Base-by-base conservation (phyloP, 2,329 filamentous ascomycete genomes). In the Dactylellina sp. region DNA sequence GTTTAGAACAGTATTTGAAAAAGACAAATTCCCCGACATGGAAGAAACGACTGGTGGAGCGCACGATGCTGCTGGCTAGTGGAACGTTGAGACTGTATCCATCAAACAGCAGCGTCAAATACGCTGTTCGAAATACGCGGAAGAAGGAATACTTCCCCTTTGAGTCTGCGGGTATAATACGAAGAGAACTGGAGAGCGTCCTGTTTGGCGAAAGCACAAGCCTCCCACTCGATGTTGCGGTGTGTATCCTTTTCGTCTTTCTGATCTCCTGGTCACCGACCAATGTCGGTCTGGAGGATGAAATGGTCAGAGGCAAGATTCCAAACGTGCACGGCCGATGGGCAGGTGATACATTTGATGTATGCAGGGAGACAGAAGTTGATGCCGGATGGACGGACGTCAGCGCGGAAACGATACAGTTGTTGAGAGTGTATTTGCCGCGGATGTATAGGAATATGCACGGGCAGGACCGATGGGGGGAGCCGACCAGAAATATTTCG, bases 331-430 rank as follows among this genome's bases (percentile, higher is more conserved):
- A 56, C 6, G 64, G 64, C 0, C 7, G 44, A 1, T 70, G 64
- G 64, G 64, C 64, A 9, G 64, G 64, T 1, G 64, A 70, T 24
- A 47, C 32, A 1, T 70, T 70, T 35, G 64, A 70, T 24, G 64
- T 70, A 2, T 61, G 25, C 9, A 47, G 47, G 11, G 4, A 16
- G 0, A 20, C 39, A 11, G 28, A 70, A 9, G 5, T 70, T 2
- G 18, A 47, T 3, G 14, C 9, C 2, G 49, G 7, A 5, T 70
- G 64, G 64, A 59, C 14, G 11, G 55, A 59, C 9, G 49, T 70
- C 9, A 39, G 39, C 9, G 47, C 25, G 0, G 56, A 62, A 39
- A 56, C 56, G 20, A 24, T 70, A 11, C 16, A 46, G 22, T 28
- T 37, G 9, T 39, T 70, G 1, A 37, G 64, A 16, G 16, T 70